Conservation (phyloP, 805 yeast genomes). For the Saturnispora sanitii region DNA sequence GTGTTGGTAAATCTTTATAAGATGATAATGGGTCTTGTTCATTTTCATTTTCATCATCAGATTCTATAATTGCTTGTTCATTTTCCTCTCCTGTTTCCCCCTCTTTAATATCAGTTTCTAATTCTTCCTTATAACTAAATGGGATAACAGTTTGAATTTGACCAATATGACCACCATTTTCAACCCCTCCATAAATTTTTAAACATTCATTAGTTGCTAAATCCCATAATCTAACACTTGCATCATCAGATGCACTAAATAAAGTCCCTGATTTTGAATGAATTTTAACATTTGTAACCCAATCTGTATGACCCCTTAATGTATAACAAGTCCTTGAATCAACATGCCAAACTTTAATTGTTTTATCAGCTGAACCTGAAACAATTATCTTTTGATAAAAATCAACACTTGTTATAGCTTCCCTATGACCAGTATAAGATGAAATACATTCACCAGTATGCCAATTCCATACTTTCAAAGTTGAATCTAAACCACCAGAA, state of each 20-base stretch:
- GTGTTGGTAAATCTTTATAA: conserved; percentile 55
- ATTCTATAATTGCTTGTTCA: conserved; percentile 35
- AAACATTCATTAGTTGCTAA: conserved; percentile 69
- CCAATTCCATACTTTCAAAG: conserved; percentile 93
- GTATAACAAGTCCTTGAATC: conserved; percentile 89
- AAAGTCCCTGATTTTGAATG: conserved; percentile 71
- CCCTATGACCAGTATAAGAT: conserved; percentile 87
- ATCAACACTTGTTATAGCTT: conserved; percentile 77
- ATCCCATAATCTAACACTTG: conserved; percentile 94
- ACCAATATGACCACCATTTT: conserved; percentile 77
- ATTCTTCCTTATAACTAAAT: conserved; percentile 54
- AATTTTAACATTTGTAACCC: conserved; percentile 85
- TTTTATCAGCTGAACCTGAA: conserved; percentile 86
- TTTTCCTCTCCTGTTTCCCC: conserved; percentile 11
- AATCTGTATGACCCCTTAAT: conserved; percentile 83
- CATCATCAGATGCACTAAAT: conserved; percentile 84
- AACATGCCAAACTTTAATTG: conserved; percentile 94
- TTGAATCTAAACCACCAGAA: conserved; percentile 84
- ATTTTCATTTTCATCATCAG: conserved; percentile 10
- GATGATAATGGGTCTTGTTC: conserved; percentile 15
- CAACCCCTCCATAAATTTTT: conserved; percentile 66
- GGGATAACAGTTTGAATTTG: conserved; percentile 93
- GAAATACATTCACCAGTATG: conserved; percentile 90
- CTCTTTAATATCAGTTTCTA: conserved; percentile 28
- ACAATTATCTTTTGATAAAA: conserved; percentile 73